Conservation (phyloP, 1,139 yeast genomes). For the Candida neerlandica region DNA sequence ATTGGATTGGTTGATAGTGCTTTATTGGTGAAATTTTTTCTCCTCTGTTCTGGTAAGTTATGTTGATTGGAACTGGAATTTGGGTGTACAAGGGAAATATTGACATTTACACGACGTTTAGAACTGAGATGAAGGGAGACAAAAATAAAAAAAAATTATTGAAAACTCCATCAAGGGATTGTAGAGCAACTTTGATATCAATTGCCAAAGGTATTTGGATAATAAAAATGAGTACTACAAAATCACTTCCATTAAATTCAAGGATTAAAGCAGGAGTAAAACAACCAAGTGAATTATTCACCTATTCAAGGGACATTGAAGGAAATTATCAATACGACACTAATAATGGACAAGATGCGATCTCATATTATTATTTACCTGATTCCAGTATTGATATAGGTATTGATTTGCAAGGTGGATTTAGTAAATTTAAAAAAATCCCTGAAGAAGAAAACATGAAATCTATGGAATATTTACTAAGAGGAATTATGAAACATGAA, state of each 20-base stretch:
- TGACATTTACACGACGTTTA: neutral
- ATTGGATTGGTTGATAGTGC: neutral
- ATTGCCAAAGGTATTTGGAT: neutral
- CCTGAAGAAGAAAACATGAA: slow-evolving; percentile 56
- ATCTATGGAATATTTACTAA: slow-evolving; percentile 60
- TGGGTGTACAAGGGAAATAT: neutral
- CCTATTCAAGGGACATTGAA: slow-evolving; percentile 59
- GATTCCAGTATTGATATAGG: slow-evolving; percentile 55
- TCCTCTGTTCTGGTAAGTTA: neutral
- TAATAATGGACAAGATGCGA: slow-evolving; percentile 40
- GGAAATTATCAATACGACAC: slow-evolving; percentile 48
- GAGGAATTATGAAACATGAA: slow-evolving; percentile 61
- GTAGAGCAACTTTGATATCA: too few relatives aligned
- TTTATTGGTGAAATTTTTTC: neutral
- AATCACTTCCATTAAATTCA: slow-evolving; percentile 46
- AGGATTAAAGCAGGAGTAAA: slow-evolving; percentile 58
- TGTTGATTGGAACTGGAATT: neutral
- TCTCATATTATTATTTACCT: slow-evolving; percentile 77
- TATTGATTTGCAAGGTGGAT: slow-evolving; percentile 68
- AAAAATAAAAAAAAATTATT: too few relatives aligned
- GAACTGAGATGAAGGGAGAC: too few relatives aligned
- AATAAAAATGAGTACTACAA: slow-evolving; percentile 19
- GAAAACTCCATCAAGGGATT: too few relatives aligned
- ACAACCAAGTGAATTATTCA: slow-evolving; percentile 73
- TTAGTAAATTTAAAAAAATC: slow-evolving; percentile 54